phyloP scores from a whole-genome alignment of 140 eudicot genomes.

The Cichorium intybus region DNA sequence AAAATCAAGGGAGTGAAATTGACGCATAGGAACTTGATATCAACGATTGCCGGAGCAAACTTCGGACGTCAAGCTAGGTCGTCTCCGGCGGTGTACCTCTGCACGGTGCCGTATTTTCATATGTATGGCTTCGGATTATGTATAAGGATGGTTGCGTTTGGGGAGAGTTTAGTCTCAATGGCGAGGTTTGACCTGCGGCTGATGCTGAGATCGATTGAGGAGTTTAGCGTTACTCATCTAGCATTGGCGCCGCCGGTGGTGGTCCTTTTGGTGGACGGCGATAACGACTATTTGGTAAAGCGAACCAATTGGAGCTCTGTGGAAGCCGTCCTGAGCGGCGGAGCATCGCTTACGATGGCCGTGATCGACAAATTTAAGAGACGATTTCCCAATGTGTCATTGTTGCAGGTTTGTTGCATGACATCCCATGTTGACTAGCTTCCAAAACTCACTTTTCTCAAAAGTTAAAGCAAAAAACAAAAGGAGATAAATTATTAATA shows the following conservation, averaged over 20 bases:
- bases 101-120: constrained; percentile 67
- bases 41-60: constrained; percentile 33
- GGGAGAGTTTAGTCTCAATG: constrained; percentile 43
- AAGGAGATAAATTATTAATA: no score
- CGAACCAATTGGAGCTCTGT: constrained; percentile 42
- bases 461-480: not conserved
- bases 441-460: not conserved
- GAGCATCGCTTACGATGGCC: constrained; percentile 45
- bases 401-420: constrained; percentile 49
- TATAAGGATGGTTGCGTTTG: constrained; percentile 38
- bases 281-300: not conserved
- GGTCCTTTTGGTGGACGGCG: constrained; percentile 39
- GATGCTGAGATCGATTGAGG: constrained; percentile 53
- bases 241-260: constrained; percentile 59
- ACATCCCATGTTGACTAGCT: not conserved
- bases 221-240: constrained; percentile 46
- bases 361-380: constrained; percentile 36
- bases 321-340: constrained; percentile 42
- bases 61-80: constrained; percentile 27
- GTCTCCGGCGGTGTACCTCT: constrained; percentile 45
- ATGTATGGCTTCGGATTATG: constrained; percentile 41
- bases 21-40: constrained; percentile 57
- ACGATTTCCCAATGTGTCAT: constrained; percentile 32
- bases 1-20: constrained; percentile 59
- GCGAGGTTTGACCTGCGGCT: constrained; percentile 29